Base-by-base conservation (phyloP, 75 land plant genomes). In the Picea sitchensis region DNA sequence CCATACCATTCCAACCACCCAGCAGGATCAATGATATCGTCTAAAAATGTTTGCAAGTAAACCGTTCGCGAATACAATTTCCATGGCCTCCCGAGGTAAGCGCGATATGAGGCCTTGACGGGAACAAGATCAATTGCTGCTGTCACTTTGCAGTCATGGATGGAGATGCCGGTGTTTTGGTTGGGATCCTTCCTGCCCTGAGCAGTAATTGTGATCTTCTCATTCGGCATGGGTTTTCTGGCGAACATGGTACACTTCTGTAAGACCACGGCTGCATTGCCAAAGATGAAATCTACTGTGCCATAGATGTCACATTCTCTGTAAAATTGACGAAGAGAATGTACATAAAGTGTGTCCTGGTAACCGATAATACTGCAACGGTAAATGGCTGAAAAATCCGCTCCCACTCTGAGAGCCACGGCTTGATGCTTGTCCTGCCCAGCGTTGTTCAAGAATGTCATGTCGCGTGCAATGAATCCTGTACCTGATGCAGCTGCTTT, bases 261-360 rank as follows among this genome's bases (percentile, higher is more conserved):
- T 51, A 85, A 68, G 14, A 82, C 81, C 14, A 67, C 87, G 58
- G 76, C 81, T 14, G 77, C 85, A 67, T 85, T 85, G 41, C 87
- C 87, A 56, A 79, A 85, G 58, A 85, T 76, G 72, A 79, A 85
- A 36, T 85, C 87, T 1, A 85, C 77, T 1, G 87, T 85, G 74
- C 87, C 87, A 21, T 21, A 75, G 58, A 85, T 76, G 54, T 44
- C 41, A 57, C 85, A 85, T 51, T 85, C 85, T 13, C 85, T 44
- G 85, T 79, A 85, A 78, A 69, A 85, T 41, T 85, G 87, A n/a
- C 87, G 87, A n/a, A 63, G 57, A 12, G 87, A 68, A 61, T 84
- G 81, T n/a, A 81, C 78, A 30, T 85, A 85, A 0, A 85, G 78
- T 5, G 87, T 82, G 78, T 85, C 87, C 54, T 85, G 87, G 81